Percentiles rank a stretch among this genome's conserved stretches.
phyloP scores from a whole-genome alignment of 2,329 filamentous ascomycete species.

The Diaporthe sp. region DNA sequence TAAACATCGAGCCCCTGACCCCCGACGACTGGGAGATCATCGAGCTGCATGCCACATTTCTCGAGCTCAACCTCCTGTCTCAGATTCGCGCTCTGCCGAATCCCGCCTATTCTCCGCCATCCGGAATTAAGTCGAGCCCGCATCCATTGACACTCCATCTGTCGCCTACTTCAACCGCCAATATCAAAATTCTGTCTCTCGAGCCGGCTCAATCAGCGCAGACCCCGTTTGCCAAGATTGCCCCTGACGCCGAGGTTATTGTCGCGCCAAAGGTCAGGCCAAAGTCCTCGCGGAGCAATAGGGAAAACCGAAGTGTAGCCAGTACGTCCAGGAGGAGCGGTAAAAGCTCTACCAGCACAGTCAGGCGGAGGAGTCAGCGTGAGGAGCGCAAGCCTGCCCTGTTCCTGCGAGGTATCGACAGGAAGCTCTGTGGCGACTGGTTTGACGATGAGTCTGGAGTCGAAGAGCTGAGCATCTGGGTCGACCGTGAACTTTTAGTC shows the following conservation, averaged over 20 bases:
- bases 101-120: constrained; percentile 70
- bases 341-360: constrained; percentile 79
- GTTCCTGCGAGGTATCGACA: constrained; percentile 85
- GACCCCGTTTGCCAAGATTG: constrained; percentile 88
- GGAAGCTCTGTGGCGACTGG: constrained; percentile 75
- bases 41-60: constrained; percentile 93
- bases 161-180: constrained; percentile 94
- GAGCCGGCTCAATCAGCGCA: constrained; percentile 76
- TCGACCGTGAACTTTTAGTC: constrained; percentile 81
- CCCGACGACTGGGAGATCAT: constrained; percentile 99
- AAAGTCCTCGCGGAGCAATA: constrained; percentile 72
- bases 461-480: constrained; percentile 79
- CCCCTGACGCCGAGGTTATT: constrained; percentile 94
- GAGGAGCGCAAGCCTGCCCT: constrained; percentile 76
- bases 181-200: constrained; percentile 87
- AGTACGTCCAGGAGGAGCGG: constrained; percentile 83
- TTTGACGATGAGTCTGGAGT: constrained; percentile 76
- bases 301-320: constrained; percentile 82
- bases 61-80: constrained; percentile 91
- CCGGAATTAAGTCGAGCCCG: constrained; percentile 62
- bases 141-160: constrained; percentile 93
- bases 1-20: constrained; percentile 96
- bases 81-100: constrained; percentile 96
- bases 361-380: constrained; percentile 60
- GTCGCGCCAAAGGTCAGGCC: constrained; percentile 92